Evolutionary conservation across 2,329 filamentous ascomycete species (phyloP).

Genomic region (Hymenoscyphus scutula): DNA sequence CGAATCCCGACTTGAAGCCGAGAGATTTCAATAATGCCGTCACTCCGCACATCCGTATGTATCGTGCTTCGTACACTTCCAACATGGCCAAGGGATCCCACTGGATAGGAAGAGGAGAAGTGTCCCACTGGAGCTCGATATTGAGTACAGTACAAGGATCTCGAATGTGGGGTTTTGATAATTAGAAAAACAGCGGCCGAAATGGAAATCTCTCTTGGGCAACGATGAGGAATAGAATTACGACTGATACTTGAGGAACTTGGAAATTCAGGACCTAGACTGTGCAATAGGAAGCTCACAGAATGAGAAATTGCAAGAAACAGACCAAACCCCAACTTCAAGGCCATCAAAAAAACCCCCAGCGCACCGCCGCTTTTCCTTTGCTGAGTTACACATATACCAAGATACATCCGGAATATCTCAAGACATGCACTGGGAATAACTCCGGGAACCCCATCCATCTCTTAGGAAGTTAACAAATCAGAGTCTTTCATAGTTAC

Average conservation of each 20-base stretch:
- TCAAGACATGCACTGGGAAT: neutral
- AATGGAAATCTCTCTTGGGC: neutral
- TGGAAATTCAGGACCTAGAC: neutral
- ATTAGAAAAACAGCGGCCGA: neutral
- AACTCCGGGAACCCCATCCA: neutral
- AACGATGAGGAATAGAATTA: neutral
- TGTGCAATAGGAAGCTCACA: neutral
- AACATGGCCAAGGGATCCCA: neutral
- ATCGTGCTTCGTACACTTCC: too few species aligned
- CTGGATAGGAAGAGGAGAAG: neutral
- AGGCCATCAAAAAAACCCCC: too few species aligned
- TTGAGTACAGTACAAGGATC: neutral
- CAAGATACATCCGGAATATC: neutral
- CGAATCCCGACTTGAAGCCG: constrained; percentile 5
- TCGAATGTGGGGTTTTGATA: neutral
- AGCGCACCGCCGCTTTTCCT: too few species aligned
- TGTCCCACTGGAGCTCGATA: neutral
- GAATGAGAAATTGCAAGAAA: too few species aligned
- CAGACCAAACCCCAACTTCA: too few species aligned
- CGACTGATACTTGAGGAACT: too few species aligned
- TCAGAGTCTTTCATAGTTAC: neutral
- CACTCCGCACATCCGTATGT: too few species aligned
- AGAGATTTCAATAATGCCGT: neutral
- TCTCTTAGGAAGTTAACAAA: too few species aligned
- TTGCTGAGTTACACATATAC: too few species aligned